phyloP scores from a whole-genome alignment of 208 protist species.

The Borovskyia barvae region DNA sequence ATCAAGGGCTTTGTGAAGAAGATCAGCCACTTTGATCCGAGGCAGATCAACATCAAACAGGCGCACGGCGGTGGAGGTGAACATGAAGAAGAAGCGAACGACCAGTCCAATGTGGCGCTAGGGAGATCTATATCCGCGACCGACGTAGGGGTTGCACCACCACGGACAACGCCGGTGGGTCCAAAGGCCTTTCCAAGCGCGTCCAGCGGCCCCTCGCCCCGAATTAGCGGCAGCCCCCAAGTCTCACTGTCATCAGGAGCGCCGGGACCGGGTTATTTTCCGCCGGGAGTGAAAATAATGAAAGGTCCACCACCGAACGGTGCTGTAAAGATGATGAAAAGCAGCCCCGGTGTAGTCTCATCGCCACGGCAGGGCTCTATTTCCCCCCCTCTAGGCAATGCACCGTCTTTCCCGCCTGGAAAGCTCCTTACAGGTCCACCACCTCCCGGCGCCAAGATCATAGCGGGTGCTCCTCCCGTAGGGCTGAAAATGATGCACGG shows the following conservation, averaged over 20 bases:
- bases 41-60: neutral
- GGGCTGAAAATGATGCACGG: conserved; percentile 46
- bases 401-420: conserved; percentile 26
- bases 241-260: conserved; percentile 6
- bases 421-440: conserved; percentile 34
- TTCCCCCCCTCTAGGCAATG: conserved; percentile 1
- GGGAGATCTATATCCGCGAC: neutral
- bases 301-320: conserved; percentile 43
- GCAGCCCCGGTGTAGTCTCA: conserved; percentile 2
- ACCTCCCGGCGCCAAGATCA: conserved; percentile 17
- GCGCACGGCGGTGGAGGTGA: neutral
- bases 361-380: neutral
- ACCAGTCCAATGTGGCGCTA: neutral
- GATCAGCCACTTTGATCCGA: conserved; percentile 22
- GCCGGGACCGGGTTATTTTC: conserved; percentile 16
- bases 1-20: conserved; percentile 18
- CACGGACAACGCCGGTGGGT: conserved; percentile 5
- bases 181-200: conserved; percentile 12
- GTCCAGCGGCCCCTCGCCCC: neutral
- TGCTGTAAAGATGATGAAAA: conserved; percentile 26
- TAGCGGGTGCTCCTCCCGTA: conserved; percentile 24
- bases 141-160: neutral
- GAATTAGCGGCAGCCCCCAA: neutral
- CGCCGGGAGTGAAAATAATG: conserved; percentile 44
- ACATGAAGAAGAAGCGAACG: too few relatives aligned